Evolutionary conservation across 306 rosid species (phyloP).

Genomic region (Canavalia ensiformis): DNA sequence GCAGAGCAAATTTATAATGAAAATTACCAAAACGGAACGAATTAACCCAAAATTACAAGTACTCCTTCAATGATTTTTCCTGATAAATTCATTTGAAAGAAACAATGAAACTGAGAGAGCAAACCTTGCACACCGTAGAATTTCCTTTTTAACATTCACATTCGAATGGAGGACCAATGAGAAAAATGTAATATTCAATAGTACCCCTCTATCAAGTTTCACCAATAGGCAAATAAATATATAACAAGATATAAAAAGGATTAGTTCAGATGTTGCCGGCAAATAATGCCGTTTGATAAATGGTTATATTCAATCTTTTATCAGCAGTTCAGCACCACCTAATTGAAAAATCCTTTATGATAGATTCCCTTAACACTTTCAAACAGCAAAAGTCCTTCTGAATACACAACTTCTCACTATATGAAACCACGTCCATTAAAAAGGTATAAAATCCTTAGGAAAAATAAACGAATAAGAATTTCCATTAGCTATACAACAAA

Average conservation of each 20-base stretch:
- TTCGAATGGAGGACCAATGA: background rate
- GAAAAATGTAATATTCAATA: background rate
- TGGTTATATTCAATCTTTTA: slow-evolving; percentile 30
- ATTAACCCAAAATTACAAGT: background rate
- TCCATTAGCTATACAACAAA: slow-evolving; percentile 67
- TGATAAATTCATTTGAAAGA: background rate
- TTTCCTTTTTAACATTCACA: background rate
- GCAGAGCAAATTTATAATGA: too few relatives aligned
- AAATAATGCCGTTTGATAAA: slow-evolving; percentile 25
- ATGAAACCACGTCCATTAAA: slow-evolving; percentile 52
- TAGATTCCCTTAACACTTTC: slow-evolving; percentile 38
- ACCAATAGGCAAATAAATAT: background rate
- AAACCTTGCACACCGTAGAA: background rate
- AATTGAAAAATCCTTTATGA: slow-evolving; percentile 25
- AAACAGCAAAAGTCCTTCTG: slow-evolving; percentile 40
- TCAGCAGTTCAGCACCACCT: slow-evolving; percentile 28
- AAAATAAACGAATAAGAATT: slow-evolving; percentile 64
- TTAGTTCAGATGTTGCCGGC: background rate
- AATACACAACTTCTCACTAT: slow-evolving; percentile 52
- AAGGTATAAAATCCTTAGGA: slow-evolving; percentile 39
- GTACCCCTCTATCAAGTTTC: background rate
- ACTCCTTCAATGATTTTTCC: background rate
- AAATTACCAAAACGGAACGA: background rate
- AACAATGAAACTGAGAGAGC: background rate
- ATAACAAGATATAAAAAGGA: slow-evolving; percentile 14